Evolutionary conservation across 257 asterid species (phyloP), one percentile per base, ranked within the genome.

Genomic region (Penstemon barbatus): DNA sequence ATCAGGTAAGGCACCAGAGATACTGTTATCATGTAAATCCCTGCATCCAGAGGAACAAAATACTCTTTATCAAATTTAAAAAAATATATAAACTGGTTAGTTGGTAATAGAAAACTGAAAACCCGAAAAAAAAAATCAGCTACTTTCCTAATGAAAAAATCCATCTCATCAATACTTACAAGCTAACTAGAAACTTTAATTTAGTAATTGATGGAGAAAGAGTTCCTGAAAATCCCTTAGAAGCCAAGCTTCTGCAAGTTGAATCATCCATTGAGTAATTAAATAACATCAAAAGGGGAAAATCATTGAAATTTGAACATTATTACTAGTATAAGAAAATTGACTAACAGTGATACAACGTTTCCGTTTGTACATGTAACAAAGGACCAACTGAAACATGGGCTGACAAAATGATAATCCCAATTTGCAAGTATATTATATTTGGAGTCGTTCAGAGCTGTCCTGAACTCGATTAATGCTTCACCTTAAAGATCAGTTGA

Each of bases 351-450:
- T 49, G 96, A 82, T 50, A 81, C 81, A 19, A 92, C 97, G 13
- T 75, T 73, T 76, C 91, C 97, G 36, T 89, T 74, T 74, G 37
- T 65, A 71, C 98, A 92, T 4, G 97, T 83, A 53, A 92, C 95
- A 54, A 82, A 83, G 65, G 96, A 82, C 97, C 97, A 92, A 69
- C 97, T 92, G 79, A 69, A 74, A 78, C 98, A 92, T 38, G 98
- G 98, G 83, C 93, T 86, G 44, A 92, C 98, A 40, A 87, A 79
- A 79, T 68, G 36, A 63, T 8, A 10, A 59, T 89, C 79, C 98
- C 98, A 92, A 71, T 86, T 86, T 5, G 13, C 68, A 51, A 89
- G 75, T 67, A 69, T 81, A 63, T 77, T 65, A 25, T 25, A 25
- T 61, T 77, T 67, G 12, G 98, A 79, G 77, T 89, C 97, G 59